Conservation (phyloP, 2,329 filamentous ascomycete genomes). For the Ophiostoma tasmaniense region DNA sequence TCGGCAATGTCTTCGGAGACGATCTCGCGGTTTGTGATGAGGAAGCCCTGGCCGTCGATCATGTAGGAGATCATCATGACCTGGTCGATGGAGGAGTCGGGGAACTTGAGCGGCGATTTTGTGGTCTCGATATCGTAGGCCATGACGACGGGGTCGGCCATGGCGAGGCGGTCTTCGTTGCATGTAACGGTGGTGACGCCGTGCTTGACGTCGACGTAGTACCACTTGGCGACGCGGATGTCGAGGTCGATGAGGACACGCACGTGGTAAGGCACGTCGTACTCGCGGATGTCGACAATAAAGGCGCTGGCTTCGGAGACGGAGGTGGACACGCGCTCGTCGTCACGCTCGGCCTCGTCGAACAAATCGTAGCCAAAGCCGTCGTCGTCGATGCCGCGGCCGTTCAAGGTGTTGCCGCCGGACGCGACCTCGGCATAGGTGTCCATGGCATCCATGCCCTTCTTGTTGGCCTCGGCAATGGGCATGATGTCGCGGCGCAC, state of each 20-base stretch:
- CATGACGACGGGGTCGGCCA: slow-evolving; percentile 94
- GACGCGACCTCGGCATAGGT: slow-evolving; percentile 93
- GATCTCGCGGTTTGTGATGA: slow-evolving; percentile 96
- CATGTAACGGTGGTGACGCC: slow-evolving; percentile 75
- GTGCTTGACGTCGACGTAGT: slow-evolving; percentile 88
- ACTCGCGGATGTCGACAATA: slow-evolving; percentile 97
- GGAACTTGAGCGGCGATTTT: slow-evolving; percentile 92
- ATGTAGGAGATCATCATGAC: slow-evolving; percentile 99
- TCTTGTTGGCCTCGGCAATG: slow-evolving; percentile 92
- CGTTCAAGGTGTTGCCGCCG: slow-evolving; percentile 54
- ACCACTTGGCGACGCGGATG: slow-evolving; percentile 95
- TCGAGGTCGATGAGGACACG: slow-evolving; percentile 97
- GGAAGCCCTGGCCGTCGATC: slow-evolving; percentile 96
- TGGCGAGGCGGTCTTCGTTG: slow-evolving; percentile 77
- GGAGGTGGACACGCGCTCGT: slow-evolving; percentile 38
- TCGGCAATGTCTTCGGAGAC: slow-evolving; percentile 95
- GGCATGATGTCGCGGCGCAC: slow-evolving; percentile 78
- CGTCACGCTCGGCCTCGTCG: slow-evolving; percentile 71
- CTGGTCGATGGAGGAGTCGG: slow-evolving; percentile 86
- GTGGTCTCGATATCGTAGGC: slow-evolving; percentile 99
- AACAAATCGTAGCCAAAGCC: slow-evolving; percentile 59
- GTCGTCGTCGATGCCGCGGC: slow-evolving; percentile 36
- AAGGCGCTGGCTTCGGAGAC: slow-evolving; percentile 90
- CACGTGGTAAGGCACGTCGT: slow-evolving; percentile 98
- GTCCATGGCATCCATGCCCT: slow-evolving; percentile 93